phyloP scores from a whole-genome alignment of 345 rosid genomes.

The Camelina neglecta region DNA sequence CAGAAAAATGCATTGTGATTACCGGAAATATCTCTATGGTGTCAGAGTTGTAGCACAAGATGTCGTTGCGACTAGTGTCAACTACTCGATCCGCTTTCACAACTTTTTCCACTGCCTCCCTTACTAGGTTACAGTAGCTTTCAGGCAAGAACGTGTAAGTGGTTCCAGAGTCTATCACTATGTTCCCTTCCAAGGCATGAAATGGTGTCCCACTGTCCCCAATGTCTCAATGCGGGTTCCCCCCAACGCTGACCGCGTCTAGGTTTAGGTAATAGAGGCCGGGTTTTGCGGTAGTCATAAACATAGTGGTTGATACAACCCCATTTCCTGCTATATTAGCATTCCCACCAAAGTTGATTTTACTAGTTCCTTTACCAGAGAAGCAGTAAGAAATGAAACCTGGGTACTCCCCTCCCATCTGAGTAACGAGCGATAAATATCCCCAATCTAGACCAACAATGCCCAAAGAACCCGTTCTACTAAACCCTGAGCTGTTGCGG shows the following conservation, averaged over 20 bases:
- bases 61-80: background rate
- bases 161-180: conserved; percentile 14
- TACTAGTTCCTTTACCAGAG: too few species aligned
- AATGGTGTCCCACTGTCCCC: conserved; percentile 10
- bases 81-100: background rate
- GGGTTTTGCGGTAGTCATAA: too few species aligned
- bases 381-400: too few species aligned
- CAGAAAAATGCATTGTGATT: conserved; percentile 12
- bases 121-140: conserved; percentile 1
- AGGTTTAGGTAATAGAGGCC: conserved; percentile 18
- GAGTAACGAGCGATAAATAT: too few species aligned
- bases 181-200: conserved; percentile 7
- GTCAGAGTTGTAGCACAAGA: background rate
- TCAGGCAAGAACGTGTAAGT: conserved; percentile 8
- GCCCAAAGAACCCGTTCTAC: too few species aligned
- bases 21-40: background rate
- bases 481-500: too few species aligned
- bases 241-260: conserved; percentile 18
- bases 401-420: too few species aligned
- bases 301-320: too few species aligned
- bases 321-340: too few species aligned
- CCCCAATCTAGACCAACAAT: too few species aligned
- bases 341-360: too few species aligned
- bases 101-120: background rate
- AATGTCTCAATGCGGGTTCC: background rate